A percentile compares a stretch with the other conserved stretches of the same genome.
Conservation (phyloP, 2,329 filamentous ascomycete species). For the Pseudogymnoascus sp. region DNA sequence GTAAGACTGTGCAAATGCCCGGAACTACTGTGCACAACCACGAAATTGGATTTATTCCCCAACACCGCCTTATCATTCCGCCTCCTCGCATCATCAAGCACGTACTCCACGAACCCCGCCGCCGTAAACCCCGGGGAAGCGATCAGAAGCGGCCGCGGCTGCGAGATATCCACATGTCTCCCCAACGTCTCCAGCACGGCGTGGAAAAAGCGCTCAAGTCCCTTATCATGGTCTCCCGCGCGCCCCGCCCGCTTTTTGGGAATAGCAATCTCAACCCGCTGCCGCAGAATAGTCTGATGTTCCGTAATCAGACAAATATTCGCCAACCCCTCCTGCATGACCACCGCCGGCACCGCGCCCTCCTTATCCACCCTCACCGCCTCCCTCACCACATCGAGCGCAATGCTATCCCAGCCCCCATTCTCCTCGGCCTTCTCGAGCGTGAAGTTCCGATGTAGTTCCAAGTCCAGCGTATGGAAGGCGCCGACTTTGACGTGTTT, state of each 20-base stretch:
- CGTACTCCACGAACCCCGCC: slow-evolving; percentile 67
- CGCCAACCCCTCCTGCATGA: slow-evolving; percentile 83
- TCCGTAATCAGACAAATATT: slow-evolving; percentile 79
- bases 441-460: slow-evolving; percentile 79
- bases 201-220: slow-evolving; percentile 68
- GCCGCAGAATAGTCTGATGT: slow-evolving; percentile 67
- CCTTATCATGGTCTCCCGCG: slow-evolving; percentile 55
- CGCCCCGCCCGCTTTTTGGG: slow-evolving; percentile 58
- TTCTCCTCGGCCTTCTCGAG: slow-evolving; percentile 57
- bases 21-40: slow-evolving; percentile 74
- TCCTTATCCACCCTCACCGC: slow-evolving; percentile 70
- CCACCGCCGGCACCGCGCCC: slow-evolving; percentile 78
- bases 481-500: slow-evolving; percentile 57
- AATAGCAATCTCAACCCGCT: slow-evolving; percentile 57
- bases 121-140: slow-evolving; percentile 88
- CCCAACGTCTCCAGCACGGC: slow-evolving; percentile 67
- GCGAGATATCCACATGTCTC: slow-evolving; percentile 66
- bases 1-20: slow-evolving; percentile 81
- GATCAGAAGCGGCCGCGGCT: slow-evolving; percentile 65
- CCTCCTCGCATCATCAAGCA: slow-evolving; percentile 51
- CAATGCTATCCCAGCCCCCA: slow-evolving; percentile 83
- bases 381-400: slow-evolving; percentile 67
- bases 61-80: slow-evolving; percentile 60
- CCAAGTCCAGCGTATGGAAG: slow-evolving; percentile 70
- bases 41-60: slow-evolving; percentile 51